A percentile compares a stretch with the other conserved stretches of the same genome.
Evolutionary conservation across 129 eudicot genomes (phyloP).

Genomic region (Apium graveolens): DNA sequence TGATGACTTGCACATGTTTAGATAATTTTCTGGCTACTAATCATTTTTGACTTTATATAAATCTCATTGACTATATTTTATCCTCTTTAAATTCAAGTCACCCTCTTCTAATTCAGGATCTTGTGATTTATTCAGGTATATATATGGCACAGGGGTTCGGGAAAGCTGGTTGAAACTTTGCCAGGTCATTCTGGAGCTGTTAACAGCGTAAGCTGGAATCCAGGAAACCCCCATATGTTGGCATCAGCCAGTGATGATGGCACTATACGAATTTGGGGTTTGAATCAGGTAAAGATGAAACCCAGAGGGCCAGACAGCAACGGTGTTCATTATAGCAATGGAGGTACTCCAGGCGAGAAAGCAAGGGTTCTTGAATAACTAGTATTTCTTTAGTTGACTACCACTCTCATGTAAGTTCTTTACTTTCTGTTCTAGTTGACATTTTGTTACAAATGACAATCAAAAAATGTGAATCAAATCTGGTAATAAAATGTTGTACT

Average conservation of each 20-base stretch:
- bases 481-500: slow-evolving; percentile 11
- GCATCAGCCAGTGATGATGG: slow-evolving; percentile 96
- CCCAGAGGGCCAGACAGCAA: slow-evolving; percentile 24
- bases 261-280: slow-evolving; percentile 79
- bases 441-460: slow-evolving; percentile 24
- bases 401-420: slow-evolving; percentile 28
- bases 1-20: not conserved
- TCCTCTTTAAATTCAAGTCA: not conserved
- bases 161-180: slow-evolving; percentile 54
- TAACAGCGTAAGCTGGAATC: slow-evolving; percentile 92
- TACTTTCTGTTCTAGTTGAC: slow-evolving; percentile 16
- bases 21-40: not conserved
- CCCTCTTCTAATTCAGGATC: not conserved
- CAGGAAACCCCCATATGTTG: slow-evolving; percentile 80
- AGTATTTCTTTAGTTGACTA: slow-evolving; percentile 18
- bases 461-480: slow-evolving; percentile 28
- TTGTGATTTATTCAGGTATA: slow-evolving; percentile 49
- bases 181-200: slow-evolving; percentile 86
- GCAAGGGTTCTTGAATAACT: not conserved
- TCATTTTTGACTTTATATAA: not conserved
- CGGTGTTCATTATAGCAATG: slow-evolving; percentile 46
- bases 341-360: slow-evolving; percentile 25
- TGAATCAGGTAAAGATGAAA: slow-evolving; percentile 37
- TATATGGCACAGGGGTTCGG: slow-evolving; percentile 80
- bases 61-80: not conserved